These are phyloP conservation scores for Beauveria asiatica DNA, from an alignment of 2,329 filamentous ascomycete genomes.

Conservation along the genomic window DNA sequence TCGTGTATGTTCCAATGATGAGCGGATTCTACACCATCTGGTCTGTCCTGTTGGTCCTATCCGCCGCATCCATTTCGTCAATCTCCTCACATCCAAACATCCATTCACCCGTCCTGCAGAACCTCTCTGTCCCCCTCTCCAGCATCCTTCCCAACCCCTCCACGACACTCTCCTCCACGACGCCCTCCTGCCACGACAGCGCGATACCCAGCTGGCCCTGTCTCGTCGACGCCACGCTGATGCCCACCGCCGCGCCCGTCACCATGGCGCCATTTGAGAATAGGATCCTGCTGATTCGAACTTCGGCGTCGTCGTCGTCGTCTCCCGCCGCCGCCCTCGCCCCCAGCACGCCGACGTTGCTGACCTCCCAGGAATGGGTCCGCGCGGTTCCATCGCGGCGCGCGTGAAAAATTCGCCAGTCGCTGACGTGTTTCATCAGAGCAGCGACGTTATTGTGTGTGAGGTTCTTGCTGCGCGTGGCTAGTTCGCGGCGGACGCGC, in stretches of 20 bases:
- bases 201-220: slow-evolving; percentile 32
- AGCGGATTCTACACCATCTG: no score
- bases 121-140: slow-evolving; percentile 17
- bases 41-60: no score
- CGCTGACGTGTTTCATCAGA: slow-evolving; percentile 32
- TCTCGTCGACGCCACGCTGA: slow-evolving; percentile 40
- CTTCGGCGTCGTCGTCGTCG: not conserved
- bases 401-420: slow-evolving; percentile 35
- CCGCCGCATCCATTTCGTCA: no score
- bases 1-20: no score
- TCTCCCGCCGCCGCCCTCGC: slow-evolving; percentile 18
- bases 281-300: slow-evolving; percentile 31
- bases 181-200: slow-evolving; percentile 39
- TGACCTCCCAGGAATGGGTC: slow-evolving; percentile 40
- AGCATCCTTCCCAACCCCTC: slow-evolving; percentile 31
- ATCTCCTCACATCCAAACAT: not conserved
- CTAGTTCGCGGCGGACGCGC: slow-evolving; percentile 27
- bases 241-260: slow-evolving; percentile 31
- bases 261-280: slow-evolving; percentile 42
- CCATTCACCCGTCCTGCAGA: slow-evolving; percentile 18
- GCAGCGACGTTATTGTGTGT: slow-evolving; percentile 35
- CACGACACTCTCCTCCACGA: slow-evolving; percentile 31
- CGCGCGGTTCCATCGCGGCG: slow-evolving; percentile 35
- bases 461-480: slow-evolving; percentile 23
- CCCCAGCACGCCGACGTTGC: slow-evolving; percentile 40